These are phyloP conservation scores for Sclerotinia borealis DNA, from an alignment of 2,329 filamentous ascomycete species.

Conservation along the genomic window DNA sequence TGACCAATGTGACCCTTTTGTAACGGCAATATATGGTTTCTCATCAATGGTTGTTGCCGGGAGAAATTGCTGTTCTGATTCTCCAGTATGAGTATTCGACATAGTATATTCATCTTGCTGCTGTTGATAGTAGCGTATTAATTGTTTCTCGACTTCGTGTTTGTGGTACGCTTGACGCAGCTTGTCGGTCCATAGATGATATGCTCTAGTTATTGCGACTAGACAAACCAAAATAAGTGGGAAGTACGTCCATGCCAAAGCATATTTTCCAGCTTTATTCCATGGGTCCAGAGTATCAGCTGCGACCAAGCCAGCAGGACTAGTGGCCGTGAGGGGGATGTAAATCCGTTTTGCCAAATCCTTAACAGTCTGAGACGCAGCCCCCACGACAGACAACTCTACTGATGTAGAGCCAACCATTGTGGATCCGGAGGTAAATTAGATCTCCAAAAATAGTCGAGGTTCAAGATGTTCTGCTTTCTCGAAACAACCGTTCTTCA, in stretches of 20 bases:
- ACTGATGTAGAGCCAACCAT: not conserved
- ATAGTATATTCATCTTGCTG: slow-evolving; percentile 53
- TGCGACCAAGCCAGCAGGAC: slow-evolving; percentile 55
- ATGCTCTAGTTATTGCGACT: slow-evolving; percentile 66
- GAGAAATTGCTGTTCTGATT: slow-evolving; percentile 51
- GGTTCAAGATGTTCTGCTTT: not conserved
- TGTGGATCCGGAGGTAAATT: not conserved
- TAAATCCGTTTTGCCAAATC: slow-evolving; percentile 43
- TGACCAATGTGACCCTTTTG: slow-evolving; percentile 64
- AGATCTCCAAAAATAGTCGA: not conserved
- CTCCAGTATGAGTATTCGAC: slow-evolving; percentile 48
- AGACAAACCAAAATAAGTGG: slow-evolving; percentile 63
- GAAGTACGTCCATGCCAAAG: slow-evolving; percentile 82
- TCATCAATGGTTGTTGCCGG: slow-evolving; percentile 53
- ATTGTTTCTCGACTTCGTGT: slow-evolving; percentile 66
- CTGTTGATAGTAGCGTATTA: slow-evolving; percentile 49
- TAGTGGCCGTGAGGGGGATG: slow-evolving; percentile 54
- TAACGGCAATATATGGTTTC: slow-evolving; percentile 48
- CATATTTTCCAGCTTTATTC: slow-evolving; percentile 78
- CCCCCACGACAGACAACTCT: slow-evolving; percentile 18
- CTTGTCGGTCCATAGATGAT: slow-evolving; percentile 90
- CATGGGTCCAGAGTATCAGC: slow-evolving; percentile 70
- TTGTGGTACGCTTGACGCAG: slow-evolving; percentile 85
- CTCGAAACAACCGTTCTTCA: not conserved
- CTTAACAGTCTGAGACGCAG: slow-evolving; percentile 25